These are phyloP conservation scores for Coemansia nantahalensis DNA, from an alignment of 192 early-diverging fungal species.

Conservation along the genomic window DNA sequence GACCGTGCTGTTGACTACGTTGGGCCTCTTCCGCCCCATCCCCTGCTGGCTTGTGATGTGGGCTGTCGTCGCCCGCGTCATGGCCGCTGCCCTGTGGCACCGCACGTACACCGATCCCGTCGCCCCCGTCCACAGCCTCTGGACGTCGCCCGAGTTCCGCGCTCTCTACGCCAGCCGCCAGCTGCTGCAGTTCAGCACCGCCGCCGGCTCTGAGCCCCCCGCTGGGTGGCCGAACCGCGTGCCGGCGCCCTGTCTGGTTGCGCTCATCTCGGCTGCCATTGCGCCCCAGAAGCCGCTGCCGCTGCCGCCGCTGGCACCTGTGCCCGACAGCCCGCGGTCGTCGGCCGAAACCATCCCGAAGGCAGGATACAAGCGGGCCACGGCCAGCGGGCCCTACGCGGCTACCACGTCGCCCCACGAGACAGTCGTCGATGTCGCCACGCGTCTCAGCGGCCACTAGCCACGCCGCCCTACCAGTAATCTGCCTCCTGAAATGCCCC, in stretches of 20 bases:
- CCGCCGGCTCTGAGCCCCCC: background rate
- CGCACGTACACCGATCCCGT: slow-evolving; percentile 6
- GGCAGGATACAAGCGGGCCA: background rate
- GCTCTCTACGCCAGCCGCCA: background rate
- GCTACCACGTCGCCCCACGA: slow-evolving; percentile 3
- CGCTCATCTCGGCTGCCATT: background rate
- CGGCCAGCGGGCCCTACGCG: background rate
- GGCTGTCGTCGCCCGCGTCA: slow-evolving; percentile 20
- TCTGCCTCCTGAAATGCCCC: too few relatives aligned
- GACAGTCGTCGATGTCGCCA: slow-evolving; percentile 1
- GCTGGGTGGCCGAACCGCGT: too few relatives aligned
- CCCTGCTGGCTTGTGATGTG: slow-evolving; percentile 23
- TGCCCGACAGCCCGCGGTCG: too few relatives aligned
- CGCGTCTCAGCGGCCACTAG: background rate
- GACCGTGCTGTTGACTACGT: slow-evolving; percentile 1
- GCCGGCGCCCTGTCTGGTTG: background rate
- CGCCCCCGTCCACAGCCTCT: slow-evolving; percentile 14
- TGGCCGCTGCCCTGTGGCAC: slow-evolving; percentile 21
- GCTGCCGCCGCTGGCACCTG: too few relatives aligned
- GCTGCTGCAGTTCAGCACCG: too few relatives aligned
- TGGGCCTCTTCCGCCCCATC: slow-evolving; percentile 5
- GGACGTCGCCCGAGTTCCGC: slow-evolving; percentile 11
- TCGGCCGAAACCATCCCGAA: too few relatives aligned
- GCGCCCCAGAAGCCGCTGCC: too few relatives aligned
- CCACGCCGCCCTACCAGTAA: too few relatives aligned